A percentile compares a stretch with the other conserved stretches of the same genome.
Conservation (phyloP, 495 filamentous ascomycete genomes). For the Podospora bellae-mahoneyi region DNA sequence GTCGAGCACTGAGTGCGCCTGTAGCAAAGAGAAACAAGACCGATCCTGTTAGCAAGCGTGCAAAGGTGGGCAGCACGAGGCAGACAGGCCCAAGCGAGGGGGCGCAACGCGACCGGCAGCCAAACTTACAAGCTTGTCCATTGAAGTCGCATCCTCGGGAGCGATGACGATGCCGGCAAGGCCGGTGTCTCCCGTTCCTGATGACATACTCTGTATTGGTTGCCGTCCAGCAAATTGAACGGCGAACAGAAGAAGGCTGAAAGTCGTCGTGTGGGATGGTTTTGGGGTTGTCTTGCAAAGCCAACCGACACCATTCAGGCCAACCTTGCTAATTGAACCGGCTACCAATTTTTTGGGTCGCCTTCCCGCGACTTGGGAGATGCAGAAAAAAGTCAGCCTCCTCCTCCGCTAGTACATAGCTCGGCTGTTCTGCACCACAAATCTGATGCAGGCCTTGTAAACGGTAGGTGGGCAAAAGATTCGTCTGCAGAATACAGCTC, state of each 20-base stretch:
- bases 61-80: neutral
- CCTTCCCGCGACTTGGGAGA: slow-evolving; percentile 6
- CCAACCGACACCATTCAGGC: slow-evolving; percentile 11
- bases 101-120: slow-evolving; percentile 3
- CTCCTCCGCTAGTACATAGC: neutral
- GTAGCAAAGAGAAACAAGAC: slow-evolving; percentile 2
- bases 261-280: slow-evolving; percentile 1
- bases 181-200: slow-evolving; percentile 35
- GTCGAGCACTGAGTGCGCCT: slow-evolving; percentile 59
- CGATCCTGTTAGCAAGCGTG: slow-evolving; percentile 10
- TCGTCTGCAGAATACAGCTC: neutral
- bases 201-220: slow-evolving; percentile 33
- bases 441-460: neutral
- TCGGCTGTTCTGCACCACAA: slow-evolving; percentile 1
- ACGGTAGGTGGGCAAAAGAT: slow-evolving; percentile 1
- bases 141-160: slow-evolving; percentile 36
- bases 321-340: slow-evolving; percentile 1
- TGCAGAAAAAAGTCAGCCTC: slow-evolving; percentile 15
- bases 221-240: neutral
- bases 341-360: slow-evolving; percentile 13
- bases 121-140: slow-evolving; percentile 47
- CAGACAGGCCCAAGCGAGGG: neutral
- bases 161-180: slow-evolving; percentile 50
- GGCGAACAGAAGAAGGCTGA: neutral
- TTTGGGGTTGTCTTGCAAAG: slow-evolving; percentile 10